These are phyloP conservation scores for Turnera subulata DNA, from an alignment of 345 rosid genomes.

Conservation along the genomic window DNA sequence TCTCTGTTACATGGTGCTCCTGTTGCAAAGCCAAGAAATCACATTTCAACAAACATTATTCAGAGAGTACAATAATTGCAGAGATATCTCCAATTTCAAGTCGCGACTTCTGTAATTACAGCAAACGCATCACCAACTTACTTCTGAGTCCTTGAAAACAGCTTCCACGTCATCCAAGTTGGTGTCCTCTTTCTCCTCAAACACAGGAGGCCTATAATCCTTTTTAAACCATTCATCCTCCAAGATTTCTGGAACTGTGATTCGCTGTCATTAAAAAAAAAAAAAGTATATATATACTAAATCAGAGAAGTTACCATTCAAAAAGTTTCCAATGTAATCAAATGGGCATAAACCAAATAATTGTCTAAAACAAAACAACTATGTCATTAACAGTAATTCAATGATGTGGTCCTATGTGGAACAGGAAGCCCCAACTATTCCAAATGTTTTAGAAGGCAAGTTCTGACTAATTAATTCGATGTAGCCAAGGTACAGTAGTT, in stretches of 20 bases:
- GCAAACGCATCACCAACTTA: constrained; percentile 27
- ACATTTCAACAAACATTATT: constrained; percentile 9
- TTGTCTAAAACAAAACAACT: not conserved
- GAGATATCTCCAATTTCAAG: constrained; percentile 1
- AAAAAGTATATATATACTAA: no score
- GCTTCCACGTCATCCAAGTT: constrained; percentile 88
- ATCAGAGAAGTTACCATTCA: not conserved
- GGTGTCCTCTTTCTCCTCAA: constrained; percentile 64
- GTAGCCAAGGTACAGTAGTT: not conserved
- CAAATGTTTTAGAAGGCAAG: not conserved
- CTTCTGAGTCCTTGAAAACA: constrained; percentile 87
- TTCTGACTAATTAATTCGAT: not conserved
- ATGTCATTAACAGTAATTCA: not conserved
- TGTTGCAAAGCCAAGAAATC: constrained; percentile 21
- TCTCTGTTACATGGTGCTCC: constrained; percentile 88
- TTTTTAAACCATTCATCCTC: constrained; percentile 90
- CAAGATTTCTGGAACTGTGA: constrained; percentile 71
- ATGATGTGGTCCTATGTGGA: not conserved
- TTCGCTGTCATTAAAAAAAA: constrained; percentile 52
- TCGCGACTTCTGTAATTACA: not conserved
- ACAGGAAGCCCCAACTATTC: not conserved
- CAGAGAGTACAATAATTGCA: not conserved
- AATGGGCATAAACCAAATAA: not conserved
- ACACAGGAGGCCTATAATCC: constrained; percentile 76
- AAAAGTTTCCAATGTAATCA: no score